A percentile compares a stretch with the other conserved stretches of the same genome.
Conservation (phyloP, 257 asterid genomes). For the Solanum megistacrolobum region DNA sequence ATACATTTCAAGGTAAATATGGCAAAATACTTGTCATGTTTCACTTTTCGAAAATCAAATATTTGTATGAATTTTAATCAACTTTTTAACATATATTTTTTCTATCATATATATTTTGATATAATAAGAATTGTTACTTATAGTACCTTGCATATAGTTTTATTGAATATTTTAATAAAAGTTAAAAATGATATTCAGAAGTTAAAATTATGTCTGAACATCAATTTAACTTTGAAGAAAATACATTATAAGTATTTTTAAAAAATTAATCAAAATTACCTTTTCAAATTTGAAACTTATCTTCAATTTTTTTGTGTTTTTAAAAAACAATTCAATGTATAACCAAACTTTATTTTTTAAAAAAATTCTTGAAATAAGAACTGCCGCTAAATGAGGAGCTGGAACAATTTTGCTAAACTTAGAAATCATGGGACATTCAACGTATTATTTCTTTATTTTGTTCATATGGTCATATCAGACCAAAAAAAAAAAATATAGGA, state of each 20-base stretch:
- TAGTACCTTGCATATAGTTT: no score
- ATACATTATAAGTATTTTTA: background rate
- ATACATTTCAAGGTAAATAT: background rate
- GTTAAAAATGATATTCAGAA: background rate
- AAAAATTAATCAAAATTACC: background rate
- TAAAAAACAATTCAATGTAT: background rate
- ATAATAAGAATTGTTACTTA: background rate
- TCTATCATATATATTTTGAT: background rate
- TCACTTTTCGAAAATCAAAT: background rate
- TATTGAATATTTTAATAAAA: background rate
- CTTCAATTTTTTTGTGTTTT: background rate
- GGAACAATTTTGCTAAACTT: background rate
- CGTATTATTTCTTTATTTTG: background rate
- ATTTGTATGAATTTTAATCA: background rate
- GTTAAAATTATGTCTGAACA: background rate
- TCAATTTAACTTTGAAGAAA: background rate
- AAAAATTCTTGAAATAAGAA: background rate
- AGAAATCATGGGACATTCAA: background rate
- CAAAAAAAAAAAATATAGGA: background rate
- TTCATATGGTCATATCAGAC: background rate
- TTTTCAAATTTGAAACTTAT: background rate
- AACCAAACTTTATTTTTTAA: background rate
- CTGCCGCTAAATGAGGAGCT: conserved; percentile 21
- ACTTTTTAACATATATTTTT: background rate
- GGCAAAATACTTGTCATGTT: background rate